These are phyloP conservation scores for Rosa multiflora DNA, from an alignment of 306 rosid genomes.

Conservation along the genomic window DNA sequence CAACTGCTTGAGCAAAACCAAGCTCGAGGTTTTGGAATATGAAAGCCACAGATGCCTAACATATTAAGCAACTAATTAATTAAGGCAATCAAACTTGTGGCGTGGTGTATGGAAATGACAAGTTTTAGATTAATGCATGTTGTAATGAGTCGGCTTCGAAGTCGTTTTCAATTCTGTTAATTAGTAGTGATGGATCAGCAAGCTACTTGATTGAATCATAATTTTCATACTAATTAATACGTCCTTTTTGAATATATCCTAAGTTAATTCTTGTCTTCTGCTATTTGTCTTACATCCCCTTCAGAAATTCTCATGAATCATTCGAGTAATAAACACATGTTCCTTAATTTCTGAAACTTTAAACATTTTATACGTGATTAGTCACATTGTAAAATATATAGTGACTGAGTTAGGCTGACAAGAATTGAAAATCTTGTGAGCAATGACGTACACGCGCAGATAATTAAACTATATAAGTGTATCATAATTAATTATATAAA, in stretches of 20 bases:
- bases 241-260: not conserved
- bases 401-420: no score
- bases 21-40: not conserved
- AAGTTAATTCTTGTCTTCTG: not conserved
- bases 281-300: not conserved
- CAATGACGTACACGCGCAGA: no score
- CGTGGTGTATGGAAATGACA: not conserved
- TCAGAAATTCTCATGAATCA: not conserved
- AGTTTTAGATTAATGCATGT: not conserved
- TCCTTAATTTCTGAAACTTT: not conserved
- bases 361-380: no score
- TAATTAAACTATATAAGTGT: no score
- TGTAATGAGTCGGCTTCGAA: not conserved
- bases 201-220: not conserved
- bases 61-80: not conserved
- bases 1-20: not conserved
- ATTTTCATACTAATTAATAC: not conserved
- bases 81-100: not conserved
- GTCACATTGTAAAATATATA: not conserved
- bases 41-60: slow-evolving; percentile 3
- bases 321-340: not conserved
- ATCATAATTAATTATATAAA: no score
- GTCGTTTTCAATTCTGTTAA: not conserved
- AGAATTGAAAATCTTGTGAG: no score
- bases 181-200: not conserved